phyloP scores from a whole-genome alignment of 805 yeast species.

The Maudiozyma saulgeensis region DNA sequence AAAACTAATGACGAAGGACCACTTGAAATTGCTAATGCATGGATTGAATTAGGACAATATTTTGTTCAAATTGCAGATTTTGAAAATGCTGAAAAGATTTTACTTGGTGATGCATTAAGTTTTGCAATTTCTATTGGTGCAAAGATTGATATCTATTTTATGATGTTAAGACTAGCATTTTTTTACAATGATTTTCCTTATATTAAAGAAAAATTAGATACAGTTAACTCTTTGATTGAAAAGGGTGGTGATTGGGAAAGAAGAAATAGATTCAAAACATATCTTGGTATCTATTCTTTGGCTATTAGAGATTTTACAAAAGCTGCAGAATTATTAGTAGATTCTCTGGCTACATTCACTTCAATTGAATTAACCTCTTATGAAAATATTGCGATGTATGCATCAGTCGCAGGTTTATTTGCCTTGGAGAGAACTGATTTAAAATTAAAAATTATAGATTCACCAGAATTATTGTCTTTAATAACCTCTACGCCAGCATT shows the following conservation, averaged over 20 bases:
- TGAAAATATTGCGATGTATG: slow-evolving; percentile 81
- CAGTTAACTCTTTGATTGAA: slow-evolving; percentile 67
- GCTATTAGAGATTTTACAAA: slow-evolving; percentile 79
- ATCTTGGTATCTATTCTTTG: slow-evolving; percentile 73
- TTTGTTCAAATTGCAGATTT: slow-evolving; percentile 80
- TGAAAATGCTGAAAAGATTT: slow-evolving; percentile 53
- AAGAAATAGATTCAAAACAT: slow-evolving; percentile 87
- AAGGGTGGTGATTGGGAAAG: slow-evolving; percentile 99
- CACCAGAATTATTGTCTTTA: slow-evolving; percentile 84
- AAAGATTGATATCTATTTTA: slow-evolving; percentile 76
- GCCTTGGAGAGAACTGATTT: slow-evolving; percentile 75
- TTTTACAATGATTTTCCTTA: slow-evolving; percentile 71
- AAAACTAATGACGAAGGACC: slow-evolving; percentile 72
- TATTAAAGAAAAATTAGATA: slow-evolving; percentile 63
- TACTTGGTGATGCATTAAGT: slow-evolving; percentile 50
- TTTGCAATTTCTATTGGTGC: slow-evolving; percentile 79
- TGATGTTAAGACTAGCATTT: slow-evolving; percentile 81
- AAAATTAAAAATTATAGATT: slow-evolving; percentile 77
- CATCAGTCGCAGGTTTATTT: slow-evolving; percentile 80
- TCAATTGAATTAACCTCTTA: slow-evolving; percentile 83
- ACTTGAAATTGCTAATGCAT: slow-evolving; percentile 64
- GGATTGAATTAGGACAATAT: slow-evolving; percentile 77
- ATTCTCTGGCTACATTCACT: slow-evolving; percentile 89
- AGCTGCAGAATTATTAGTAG: slow-evolving; percentile 78
- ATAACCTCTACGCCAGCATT: slow-evolving; percentile 60